Evolutionary conservation across 441 rosid genomes (phyloP).

Genomic region (Isatis lusitanica): DNA sequence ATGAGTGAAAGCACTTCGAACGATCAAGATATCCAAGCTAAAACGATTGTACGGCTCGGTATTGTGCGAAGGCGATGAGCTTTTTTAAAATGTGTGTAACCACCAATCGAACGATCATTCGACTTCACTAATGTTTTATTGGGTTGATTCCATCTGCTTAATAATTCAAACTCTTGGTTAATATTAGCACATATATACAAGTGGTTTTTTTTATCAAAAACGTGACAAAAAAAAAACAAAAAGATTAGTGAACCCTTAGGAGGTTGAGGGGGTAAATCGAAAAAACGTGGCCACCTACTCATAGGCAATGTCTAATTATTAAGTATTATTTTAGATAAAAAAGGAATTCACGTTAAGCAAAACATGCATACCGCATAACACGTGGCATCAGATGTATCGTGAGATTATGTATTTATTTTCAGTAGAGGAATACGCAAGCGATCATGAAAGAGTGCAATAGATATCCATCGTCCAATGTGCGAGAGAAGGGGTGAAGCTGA

Average conservation of each 20-base stretch:
- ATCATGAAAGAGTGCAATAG: neutral
- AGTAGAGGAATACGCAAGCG: neutral
- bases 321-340: neutral
- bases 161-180: neutral
- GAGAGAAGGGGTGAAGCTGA: neutral
- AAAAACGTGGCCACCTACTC: constrained; percentile 37
- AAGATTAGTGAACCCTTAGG: constrained; percentile 30
- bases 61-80: neutral
- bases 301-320: constrained; percentile 12
- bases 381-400: constrained; percentile 12
- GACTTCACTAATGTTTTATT: constrained; percentile 2
- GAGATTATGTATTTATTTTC: neutral
- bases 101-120: constrained; percentile 29
- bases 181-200: neutral
- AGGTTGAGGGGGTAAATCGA: constrained; percentile 29
- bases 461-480: constrained; percentile 14
- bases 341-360: neutral
- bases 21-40: neutral
- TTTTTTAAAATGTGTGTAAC: neutral
- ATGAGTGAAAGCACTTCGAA: neutral
- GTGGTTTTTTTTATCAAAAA: neutral
- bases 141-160: too few relatives aligned
- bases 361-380: constrained; percentile 1
- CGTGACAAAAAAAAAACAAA: neutral
- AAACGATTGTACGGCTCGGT: neutral